Evolutionary conservation across 805 yeast genomes (phyloP).

Genomic region (Metschnikowia cerradonensis): DNA sequence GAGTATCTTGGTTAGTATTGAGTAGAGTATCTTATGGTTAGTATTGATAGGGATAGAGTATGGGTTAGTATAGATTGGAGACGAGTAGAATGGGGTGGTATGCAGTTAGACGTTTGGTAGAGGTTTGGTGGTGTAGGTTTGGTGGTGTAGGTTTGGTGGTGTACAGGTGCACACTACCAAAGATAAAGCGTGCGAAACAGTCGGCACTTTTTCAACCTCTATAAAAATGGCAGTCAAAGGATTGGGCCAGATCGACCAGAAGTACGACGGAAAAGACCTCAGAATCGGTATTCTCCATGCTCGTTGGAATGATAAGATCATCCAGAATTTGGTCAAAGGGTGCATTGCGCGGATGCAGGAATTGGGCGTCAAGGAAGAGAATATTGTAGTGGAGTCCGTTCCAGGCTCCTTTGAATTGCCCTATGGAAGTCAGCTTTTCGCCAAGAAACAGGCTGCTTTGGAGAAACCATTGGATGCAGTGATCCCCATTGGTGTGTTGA

Average conservation of each 20-base stretch:
- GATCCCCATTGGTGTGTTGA: slow-evolving; percentile 89
- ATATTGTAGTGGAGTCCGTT: slow-evolving; percentile 77
- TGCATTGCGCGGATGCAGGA: slow-evolving; percentile 56
- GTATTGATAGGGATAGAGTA: too few relatives aligned
- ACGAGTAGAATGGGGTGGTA: too few relatives aligned
- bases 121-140: too few relatives aligned
- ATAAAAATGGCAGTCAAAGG: slow-evolving; percentile 71
- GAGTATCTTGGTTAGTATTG: too few relatives aligned
- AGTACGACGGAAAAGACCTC: slow-evolving; percentile 62
- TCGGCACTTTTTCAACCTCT: too few relatives aligned
- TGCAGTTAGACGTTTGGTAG: too few relatives aligned
- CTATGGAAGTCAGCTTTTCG: slow-evolving; percentile 59
- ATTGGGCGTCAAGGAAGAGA: slow-evolving; percentile 69
- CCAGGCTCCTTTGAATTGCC: slow-evolving; percentile 97
- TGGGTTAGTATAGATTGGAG: too few relatives aligned
- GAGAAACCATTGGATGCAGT: slow-evolving; percentile 70
- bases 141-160: too few relatives aligned
- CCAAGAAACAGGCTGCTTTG: slow-evolving; percentile 38
- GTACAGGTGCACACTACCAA: too few relatives aligned
- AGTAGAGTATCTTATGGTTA: too few relatives aligned
- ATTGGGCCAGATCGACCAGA: slow-evolving; percentile 66
- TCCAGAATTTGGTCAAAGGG: slow-evolving; percentile 76
- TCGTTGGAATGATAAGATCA: slow-evolving; percentile 84
- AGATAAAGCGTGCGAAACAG: too few relatives aligned
- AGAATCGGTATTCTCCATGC: slow-evolving; percentile 90